These are phyloP conservation scores for Phialophora macrospora DNA, from an alignment of 2,329 filamentous ascomycete genomes.

Conservation along the genomic window DNA sequence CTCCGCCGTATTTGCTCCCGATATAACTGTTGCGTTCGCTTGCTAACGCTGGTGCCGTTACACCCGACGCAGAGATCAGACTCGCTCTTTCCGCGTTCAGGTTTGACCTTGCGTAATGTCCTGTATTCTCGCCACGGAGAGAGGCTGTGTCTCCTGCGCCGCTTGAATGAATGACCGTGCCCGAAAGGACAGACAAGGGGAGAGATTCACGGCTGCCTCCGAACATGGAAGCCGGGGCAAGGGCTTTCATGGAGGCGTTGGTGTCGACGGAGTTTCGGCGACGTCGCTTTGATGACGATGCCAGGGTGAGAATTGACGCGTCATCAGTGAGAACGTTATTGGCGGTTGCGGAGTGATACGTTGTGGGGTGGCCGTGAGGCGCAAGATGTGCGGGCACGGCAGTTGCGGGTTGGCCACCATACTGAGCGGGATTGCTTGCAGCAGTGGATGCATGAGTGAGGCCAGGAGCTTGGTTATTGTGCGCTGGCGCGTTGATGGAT, in stretches of 20 bases:
- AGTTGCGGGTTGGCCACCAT: slow-evolving; percentile 64
- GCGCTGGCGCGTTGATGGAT: slow-evolving; percentile 60
- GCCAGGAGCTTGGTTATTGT: slow-evolving; percentile 44
- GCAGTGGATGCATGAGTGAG: slow-evolving; percentile 40
- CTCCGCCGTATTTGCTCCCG: slow-evolving; percentile 67
- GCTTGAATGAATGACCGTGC: slow-evolving; percentile 55
- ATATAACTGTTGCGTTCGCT: slow-evolving; percentile 85
- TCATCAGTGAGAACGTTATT: slow-evolving; percentile 69
- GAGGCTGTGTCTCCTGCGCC: slow-evolving; percentile 46
- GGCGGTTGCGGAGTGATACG: slow-evolving; percentile 65
- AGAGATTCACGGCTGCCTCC: slow-evolving; percentile 68
- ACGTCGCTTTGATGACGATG: slow-evolving; percentile 67
- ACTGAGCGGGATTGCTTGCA: slow-evolving; percentile 50
- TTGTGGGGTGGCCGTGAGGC: slow-evolving; percentile 58
- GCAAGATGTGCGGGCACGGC: slow-evolving; percentile 65
- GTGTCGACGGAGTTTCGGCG: slow-evolving; percentile 68
- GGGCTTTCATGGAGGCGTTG: slow-evolving; percentile 68
- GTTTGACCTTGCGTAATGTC: slow-evolving; percentile 58
- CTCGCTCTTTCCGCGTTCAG: slow-evolving; percentile 65
- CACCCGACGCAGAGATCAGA: slow-evolving; percentile 76
- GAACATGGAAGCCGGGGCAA: slow-evolving; percentile 67
- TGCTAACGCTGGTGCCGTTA: slow-evolving; percentile 63
- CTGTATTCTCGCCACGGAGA: slow-evolving; percentile 43
- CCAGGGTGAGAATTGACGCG: slow-evolving; percentile 68
- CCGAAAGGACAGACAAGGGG: slow-evolving; percentile 65